Base-by-base conservation (phyloP, 2,329 filamentous ascomycete species). In the Colletotrichum horii region DNA sequence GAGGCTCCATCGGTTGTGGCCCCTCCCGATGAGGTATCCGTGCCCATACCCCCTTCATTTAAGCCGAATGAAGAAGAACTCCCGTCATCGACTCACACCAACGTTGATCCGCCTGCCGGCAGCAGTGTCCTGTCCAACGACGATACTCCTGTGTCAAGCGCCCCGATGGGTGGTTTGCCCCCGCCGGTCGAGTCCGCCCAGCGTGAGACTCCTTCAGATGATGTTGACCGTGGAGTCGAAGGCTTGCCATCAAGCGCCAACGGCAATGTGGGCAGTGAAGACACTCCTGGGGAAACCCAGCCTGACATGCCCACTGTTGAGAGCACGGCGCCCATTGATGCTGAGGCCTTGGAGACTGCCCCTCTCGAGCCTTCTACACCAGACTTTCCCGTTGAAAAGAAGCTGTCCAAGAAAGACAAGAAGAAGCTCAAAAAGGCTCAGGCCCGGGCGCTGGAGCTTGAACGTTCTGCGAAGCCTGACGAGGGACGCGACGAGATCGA, bases 371-470 rank as follows among this genome's bases (percentile, higher is more conserved):
- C 66, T 36, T 56, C 66, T 36, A 22, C 32, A 16, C 73, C 76
- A n/a, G 65, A 76, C 9, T 8, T 32, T 22, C 15, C 70, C 4
- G 16, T 38, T 14, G 58, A 68, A 24, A 67, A 64, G 6, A 73
- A 77, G 43, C 62, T 71, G 8, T 74, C 74, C 28, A 80, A 81
- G 74, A 81, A 81, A 69, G 74, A 81, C 28, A 79, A 77, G 74
- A 80, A 81, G 75, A 81, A 81, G 70, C 70, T 76, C 24, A 79
- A 79, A 62, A 80, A 79, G 67, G 75, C 77, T 28, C 78, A 77
- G 56, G 67, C 67, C 32, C 34, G 48, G 56, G 78, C 24, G 15
- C 14, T 28, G 28, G 74, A 78, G 73, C 78, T 73, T 64, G 76
- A 67, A 26, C 66, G 67, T 55, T 56, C 70, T 12, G 22, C 65